Evolutionary conservation across 148 eudicot species (phyloP).

Genomic region (Silene latifolia): DNA sequence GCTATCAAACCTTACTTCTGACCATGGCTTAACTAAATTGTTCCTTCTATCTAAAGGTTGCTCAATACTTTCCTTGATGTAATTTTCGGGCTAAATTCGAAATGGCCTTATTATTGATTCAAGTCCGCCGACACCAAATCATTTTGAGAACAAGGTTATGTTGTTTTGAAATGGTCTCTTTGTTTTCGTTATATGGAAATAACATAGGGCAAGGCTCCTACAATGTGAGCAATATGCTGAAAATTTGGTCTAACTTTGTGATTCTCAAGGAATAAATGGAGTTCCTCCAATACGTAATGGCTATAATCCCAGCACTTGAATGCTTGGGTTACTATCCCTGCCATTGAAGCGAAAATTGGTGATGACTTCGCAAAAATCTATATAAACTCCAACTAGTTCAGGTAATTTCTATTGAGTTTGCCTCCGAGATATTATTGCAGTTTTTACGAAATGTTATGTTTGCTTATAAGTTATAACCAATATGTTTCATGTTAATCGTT

Average conservation of each 20-base stretch:
- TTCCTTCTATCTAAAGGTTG: too few relatives aligned
- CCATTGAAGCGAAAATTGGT: conserved; percentile 60
- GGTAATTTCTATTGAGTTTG: conserved; percentile 34
- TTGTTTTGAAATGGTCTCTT: too few relatives aligned
- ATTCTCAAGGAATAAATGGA: conserved; percentile 51
- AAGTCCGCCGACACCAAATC: too few relatives aligned
- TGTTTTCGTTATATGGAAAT: too few relatives aligned
- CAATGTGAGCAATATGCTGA: background rate
- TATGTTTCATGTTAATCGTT: background rate
- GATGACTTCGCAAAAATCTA: conserved; percentile 65
- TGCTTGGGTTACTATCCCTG: conserved; percentile 87
- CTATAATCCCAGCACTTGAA: conserved; percentile 92
- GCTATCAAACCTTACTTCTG: too few relatives aligned
- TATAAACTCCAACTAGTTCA: conserved; percentile 56
- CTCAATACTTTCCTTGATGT: too few relatives aligned
- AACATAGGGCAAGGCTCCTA: too few relatives aligned
- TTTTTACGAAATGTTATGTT: background rate
- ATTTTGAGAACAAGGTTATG: too few relatives aligned
- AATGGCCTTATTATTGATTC: too few relatives aligned
- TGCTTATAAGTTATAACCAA: background rate
- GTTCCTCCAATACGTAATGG: conserved; percentile 63
- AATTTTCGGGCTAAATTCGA: too few relatives aligned
- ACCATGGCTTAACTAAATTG: too few relatives aligned
- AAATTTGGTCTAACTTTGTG: background rate
- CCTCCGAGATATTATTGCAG: background rate